These are phyloP conservation scores for Suillus brevipes DNA, from an alignment of 768 basidiomycete genomes.

Conservation along the genomic window DNA sequence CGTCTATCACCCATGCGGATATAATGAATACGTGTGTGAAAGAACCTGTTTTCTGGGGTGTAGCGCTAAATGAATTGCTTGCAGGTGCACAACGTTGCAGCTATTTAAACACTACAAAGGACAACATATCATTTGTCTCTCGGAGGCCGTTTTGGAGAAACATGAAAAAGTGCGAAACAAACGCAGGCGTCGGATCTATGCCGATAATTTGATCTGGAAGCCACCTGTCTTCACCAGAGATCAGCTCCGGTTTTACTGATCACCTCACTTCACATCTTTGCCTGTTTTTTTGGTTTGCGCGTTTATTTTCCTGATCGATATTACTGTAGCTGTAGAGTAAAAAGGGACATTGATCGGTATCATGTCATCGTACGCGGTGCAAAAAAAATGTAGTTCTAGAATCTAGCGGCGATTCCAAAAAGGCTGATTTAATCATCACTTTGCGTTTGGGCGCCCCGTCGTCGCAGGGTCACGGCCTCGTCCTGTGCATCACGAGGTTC, in stretches of 20 bases:
- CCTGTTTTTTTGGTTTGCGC: not conserved
- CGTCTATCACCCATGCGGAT: slow-evolving; percentile 92
- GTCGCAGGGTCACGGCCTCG: slow-evolving; percentile 22
- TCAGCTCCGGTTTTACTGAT: slow-evolving; percentile 69
- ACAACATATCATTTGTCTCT: slow-evolving; percentile 89
- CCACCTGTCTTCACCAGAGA: slow-evolving; percentile 92
- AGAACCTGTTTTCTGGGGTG: slow-evolving; percentile 7
- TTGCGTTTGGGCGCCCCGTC: slow-evolving; percentile 17
- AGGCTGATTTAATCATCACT: slow-evolving; percentile 10
- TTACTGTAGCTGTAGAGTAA: slow-evolving; percentile 23
- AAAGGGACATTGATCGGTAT: slow-evolving; percentile 14
- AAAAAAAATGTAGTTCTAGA: slow-evolving; percentile 14
- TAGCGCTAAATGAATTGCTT: slow-evolving; percentile 18
- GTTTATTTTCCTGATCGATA: slow-evolving; percentile 7
- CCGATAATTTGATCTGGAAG: slow-evolving; percentile 87
- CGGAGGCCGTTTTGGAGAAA: slow-evolving; percentile 87
- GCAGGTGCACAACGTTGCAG: slow-evolving; percentile 89
- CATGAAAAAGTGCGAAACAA: slow-evolving; percentile 84
- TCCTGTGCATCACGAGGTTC: slow-evolving; percentile 10
- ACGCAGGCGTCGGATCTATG: slow-evolving; percentile 72
- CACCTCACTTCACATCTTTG: not conserved
- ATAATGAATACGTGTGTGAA: slow-evolving; percentile 94
- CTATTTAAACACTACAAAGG: slow-evolving; percentile 97
- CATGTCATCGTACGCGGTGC: slow-evolving; percentile 13
- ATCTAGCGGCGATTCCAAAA: slow-evolving; percentile 6